Conservation (phyloP, 2,329 filamentous ascomycete species). For the Calonectria honghensis region DNA sequence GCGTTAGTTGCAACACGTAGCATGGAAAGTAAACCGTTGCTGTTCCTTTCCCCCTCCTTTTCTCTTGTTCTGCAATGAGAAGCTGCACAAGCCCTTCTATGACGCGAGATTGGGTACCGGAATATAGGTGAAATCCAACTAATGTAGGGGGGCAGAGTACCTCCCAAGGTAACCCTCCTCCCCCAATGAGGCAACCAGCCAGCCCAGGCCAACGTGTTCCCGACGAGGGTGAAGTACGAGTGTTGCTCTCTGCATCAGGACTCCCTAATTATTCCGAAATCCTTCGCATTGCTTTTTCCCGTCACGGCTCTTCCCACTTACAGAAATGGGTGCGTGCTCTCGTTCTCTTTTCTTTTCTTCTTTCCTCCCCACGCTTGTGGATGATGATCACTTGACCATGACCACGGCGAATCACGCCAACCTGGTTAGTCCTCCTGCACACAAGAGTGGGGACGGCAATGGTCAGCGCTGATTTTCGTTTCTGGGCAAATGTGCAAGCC, state of each 20-base stretch:
- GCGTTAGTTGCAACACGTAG: not conserved
- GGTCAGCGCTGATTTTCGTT: not conserved
- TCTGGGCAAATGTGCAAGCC: slow-evolving; percentile 12
- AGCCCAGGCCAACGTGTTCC: not conserved
- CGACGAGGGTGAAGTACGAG: not conserved
- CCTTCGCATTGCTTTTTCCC: slow-evolving; percentile 33
- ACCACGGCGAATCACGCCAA: slow-evolving; percentile 21
- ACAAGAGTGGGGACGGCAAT: not conserved
- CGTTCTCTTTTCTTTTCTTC: not conserved
- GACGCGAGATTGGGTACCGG: slow-evolving; percentile 6
- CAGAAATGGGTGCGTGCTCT: not conserved
- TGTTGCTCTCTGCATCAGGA: not conserved
- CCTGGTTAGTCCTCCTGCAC: slow-evolving; percentile 3
- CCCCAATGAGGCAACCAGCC: slow-evolving; percentile 1
- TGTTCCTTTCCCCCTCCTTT: not conserved
- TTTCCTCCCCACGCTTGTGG: not conserved
- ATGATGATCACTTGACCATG: slow-evolving; percentile 18
- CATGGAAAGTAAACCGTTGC: not conserved
- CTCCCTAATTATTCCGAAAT: slow-evolving; percentile 47
- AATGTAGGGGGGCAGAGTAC: not conserved
- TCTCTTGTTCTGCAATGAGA: not conserved
- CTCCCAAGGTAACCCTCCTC: slow-evolving; percentile 8
- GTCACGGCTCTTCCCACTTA: not conserved
- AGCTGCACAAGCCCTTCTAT: not conserved
- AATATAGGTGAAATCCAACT: slow-evolving; percentile 2